These are phyloP conservation scores for Gossypium longicalyx DNA, from an alignment of 345 rosid species.

Conservation along the genomic window DNA sequence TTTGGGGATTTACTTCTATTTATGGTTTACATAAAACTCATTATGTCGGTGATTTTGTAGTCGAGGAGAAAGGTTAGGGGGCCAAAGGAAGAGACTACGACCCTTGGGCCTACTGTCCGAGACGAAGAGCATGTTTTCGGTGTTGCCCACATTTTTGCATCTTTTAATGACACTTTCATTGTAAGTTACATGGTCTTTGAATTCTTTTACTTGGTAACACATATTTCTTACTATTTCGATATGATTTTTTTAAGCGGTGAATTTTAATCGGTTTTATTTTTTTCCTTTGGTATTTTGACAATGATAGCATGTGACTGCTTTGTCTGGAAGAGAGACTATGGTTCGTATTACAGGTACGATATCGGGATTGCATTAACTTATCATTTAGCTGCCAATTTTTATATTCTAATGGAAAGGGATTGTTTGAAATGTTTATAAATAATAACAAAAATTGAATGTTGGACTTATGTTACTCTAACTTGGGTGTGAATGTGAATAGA, in stretches of 20 bases:
- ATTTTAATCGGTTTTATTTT: background rate
- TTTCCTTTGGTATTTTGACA: background rate
- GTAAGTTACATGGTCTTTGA: conserved; percentile 34
- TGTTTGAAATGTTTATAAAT: background rate
- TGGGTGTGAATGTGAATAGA: background rate
- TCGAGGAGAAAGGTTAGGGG: conserved; percentile 66
- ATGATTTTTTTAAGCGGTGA: background rate
- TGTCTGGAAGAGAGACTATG: conserved; percentile 83
- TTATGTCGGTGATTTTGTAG: conserved; percentile 26
- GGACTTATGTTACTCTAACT: background rate
- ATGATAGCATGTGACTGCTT: conserved; percentile 76
- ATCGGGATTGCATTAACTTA: background rate
- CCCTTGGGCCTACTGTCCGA: background rate
- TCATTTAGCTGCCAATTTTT: background rate
- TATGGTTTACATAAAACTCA: background rate
- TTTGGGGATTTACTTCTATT: background rate
- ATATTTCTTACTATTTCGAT: background rate
- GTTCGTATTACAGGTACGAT: conserved; percentile 27
- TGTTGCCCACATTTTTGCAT: conserved; percentile 83
- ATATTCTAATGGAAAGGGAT: background rate
- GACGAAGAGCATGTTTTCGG: conserved; percentile 66
- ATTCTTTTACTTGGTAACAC: background rate
- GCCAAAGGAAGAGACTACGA: conserved; percentile 72
- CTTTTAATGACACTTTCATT: conserved; percentile 87
- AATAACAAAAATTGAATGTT: background rate